A percentile compares a stretch with the other conserved stretches of the same genome.
These are phyloP conservation scores for Cystofilobasidium bisporidii DNA, from an alignment of 768 basidiomycete species.

Conservation along the genomic window DNA sequence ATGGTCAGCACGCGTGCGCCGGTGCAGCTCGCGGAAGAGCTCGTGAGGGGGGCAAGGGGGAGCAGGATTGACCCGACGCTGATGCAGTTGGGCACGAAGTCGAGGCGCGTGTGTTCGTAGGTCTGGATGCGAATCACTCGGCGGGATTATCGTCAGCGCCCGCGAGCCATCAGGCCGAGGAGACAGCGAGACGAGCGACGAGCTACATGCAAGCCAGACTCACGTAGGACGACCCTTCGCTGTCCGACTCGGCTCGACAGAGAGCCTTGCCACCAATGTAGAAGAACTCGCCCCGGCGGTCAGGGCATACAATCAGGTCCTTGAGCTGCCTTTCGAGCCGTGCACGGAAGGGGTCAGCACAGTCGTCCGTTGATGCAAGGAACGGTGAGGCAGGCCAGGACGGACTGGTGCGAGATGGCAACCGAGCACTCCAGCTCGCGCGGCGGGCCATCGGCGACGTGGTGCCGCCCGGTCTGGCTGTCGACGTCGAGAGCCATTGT, in stretches of 20 bases:
- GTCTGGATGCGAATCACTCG: too few relatives aligned
- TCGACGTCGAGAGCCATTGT: too few relatives aligned
- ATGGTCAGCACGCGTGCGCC: neutral
- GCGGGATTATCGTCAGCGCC: too few relatives aligned
- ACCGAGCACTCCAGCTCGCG: neutral
- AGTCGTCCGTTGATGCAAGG: neutral
- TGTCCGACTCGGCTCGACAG: neutral
- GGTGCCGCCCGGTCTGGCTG: too few relatives aligned
- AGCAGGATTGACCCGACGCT: neutral
- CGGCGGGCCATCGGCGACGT: neutral
- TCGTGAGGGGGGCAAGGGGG: neutral
- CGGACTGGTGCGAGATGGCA: slow-evolving; percentile 2
- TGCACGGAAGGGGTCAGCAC: neutral
- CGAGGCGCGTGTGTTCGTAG: neutral
- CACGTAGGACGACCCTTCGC: neutral
- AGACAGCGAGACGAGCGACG: too few relatives aligned
- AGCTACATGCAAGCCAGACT: too few relatives aligned
- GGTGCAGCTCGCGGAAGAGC: neutral
- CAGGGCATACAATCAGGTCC: slow-evolving; percentile 66
- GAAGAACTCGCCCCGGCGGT: slow-evolving; percentile 55
- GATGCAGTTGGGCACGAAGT: slow-evolving; percentile 10
- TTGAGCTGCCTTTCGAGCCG: slow-evolving; percentile 70
- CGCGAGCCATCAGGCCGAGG: too few relatives aligned
- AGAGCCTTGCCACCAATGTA: slow-evolving; percentile 46
- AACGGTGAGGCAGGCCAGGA: neutral